phyloP scores from a whole-genome alignment of 306 rosid genomes.

The Lagenaria siceraria region DNA sequence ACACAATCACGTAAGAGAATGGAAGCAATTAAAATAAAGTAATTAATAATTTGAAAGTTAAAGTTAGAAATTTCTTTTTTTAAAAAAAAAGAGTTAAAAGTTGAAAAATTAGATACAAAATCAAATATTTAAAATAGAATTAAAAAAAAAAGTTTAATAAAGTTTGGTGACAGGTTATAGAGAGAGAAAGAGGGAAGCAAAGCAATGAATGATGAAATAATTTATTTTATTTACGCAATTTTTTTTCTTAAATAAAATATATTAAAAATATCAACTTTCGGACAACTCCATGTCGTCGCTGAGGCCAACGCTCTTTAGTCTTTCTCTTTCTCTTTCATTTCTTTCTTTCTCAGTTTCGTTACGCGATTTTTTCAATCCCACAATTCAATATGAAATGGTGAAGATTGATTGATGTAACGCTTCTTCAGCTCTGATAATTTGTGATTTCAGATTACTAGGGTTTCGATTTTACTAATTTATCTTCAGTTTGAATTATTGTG shows the following conservation, averaged over 20 bases:
- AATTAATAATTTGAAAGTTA: neutral
- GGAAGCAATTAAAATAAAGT: neutral
- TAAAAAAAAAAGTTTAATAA: neutral
- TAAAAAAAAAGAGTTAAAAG: neutral
- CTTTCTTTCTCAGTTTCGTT: slow-evolving; percentile 12
- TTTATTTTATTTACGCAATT: slow-evolving; percentile 4
- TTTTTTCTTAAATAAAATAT: neutral
- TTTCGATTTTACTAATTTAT: slow-evolving; percentile 10
- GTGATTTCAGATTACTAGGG: slow-evolving; percentile 28
- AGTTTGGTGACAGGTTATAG: neutral
- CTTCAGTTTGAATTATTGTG: slow-evolving; percentile 13
- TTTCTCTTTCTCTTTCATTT: slow-evolving; percentile 19
- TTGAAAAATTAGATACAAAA: neutral
- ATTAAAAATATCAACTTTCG: slow-evolving; percentile 23
- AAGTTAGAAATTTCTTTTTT: neutral
- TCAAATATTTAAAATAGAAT: neutral
- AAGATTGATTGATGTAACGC: slow-evolving; percentile 25
- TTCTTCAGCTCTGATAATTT: slow-evolving; percentile 18
- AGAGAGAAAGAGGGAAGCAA: neutral
- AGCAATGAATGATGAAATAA: slow-evolving; percentile 2
- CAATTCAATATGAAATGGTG: slow-evolving; percentile 31
- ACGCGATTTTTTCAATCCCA: slow-evolving; percentile 49
- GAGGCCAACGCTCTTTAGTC: neutral
- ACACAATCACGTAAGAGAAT: neutral
- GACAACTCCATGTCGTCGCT: slow-evolving; percentile 32